Evolutionary conservation across 2,329 filamentous ascomycete genomes (phyloP).

Genomic region (Capronia americana): DNA sequence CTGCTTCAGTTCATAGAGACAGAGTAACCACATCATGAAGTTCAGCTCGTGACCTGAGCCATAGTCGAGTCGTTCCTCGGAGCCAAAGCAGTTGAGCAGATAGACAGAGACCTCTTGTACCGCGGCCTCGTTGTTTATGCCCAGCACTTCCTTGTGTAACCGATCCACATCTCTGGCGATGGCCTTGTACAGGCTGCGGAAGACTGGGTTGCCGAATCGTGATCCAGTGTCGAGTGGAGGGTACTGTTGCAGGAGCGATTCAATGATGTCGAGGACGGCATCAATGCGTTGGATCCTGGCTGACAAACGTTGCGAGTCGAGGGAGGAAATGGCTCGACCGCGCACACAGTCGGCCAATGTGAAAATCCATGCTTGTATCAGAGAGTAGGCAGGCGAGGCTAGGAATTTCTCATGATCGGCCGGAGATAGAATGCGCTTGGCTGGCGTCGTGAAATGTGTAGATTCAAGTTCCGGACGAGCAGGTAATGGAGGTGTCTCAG

Average conservation of each 20-base stretch:
- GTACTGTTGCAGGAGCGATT: conserved; percentile 68
- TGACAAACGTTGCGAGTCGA: conserved; percentile 66
- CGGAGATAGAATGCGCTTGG: conserved; percentile 78
- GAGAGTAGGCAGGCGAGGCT: conserved; percentile 73
- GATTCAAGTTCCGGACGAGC: conserved; percentile 67
- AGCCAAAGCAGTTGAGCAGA: conserved; percentile 82
- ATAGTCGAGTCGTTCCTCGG: conserved; percentile 87
- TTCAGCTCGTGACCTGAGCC: conserved; percentile 97
- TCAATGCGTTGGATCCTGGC: conserved; percentile 69
- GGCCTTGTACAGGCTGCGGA: conserved; percentile 75
- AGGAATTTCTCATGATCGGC: conserved; percentile 83
- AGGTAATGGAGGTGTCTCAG: conserved; percentile 76
- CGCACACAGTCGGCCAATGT: conserved; percentile 80
- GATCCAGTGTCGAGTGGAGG: conserved; percentile 89
- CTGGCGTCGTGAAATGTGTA: conserved; percentile 70
- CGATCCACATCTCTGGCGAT: conserved; percentile 48
- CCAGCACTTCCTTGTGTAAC: conserved; percentile 52
- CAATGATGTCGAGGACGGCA: conserved; percentile 71
- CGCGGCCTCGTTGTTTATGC: conserved; percentile 54
- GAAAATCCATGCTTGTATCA: conserved; percentile 86
- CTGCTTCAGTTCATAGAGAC: conserved; percentile 78
- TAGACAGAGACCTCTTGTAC: conserved; percentile 79
- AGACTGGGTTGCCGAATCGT: conserved; percentile 92
- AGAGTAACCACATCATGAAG: conserved; percentile 96
- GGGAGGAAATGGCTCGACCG: conserved; percentile 68